Evolutionary conservation across 2,329 filamentous ascomycete species (phyloP).

Genomic region (Pyricularia grisea): DNA sequence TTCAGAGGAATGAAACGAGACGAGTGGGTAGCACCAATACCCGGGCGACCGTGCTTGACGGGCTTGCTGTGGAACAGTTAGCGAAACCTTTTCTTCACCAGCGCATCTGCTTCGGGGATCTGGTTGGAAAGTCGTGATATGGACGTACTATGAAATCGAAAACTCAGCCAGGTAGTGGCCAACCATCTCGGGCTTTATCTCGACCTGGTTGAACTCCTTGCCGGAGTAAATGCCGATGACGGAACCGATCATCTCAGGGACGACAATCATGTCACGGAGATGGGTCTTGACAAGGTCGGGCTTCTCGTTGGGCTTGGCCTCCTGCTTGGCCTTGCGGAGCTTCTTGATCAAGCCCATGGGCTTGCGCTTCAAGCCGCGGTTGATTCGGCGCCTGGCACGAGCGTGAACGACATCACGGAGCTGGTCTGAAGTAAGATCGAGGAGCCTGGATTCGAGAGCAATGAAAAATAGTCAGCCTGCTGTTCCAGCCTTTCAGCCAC

Average conservation of each 20-base stretch:
- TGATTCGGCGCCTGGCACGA: slow-evolving; percentile 96
- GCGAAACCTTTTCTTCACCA: neutral
- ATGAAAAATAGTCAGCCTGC: neutral
- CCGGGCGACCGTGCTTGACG: slow-evolving; percentile 99
- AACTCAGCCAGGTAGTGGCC: slow-evolving; percentile 99
- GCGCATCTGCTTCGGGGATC: neutral
- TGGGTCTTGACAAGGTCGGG: slow-evolving; percentile 98
- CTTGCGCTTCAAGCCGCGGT: slow-evolving; percentile 99
- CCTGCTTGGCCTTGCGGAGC: slow-evolving; percentile 98
- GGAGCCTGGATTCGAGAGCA: slow-evolving; percentile 55
- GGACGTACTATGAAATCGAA: slow-evolving; percentile 96
- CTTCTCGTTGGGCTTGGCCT: slow-evolving; percentile 99
- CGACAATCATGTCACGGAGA: slow-evolving; percentile 99
- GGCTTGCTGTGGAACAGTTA: slow-evolving; percentile 62
- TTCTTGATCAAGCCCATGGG: slow-evolving; percentile 99
- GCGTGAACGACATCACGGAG: slow-evolving; percentile 99
- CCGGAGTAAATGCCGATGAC: slow-evolving; percentile 99
- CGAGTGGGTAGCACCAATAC: slow-evolving; percentile 99
- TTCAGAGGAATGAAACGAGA: slow-evolving; percentile 99
- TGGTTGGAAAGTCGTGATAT: neutral
- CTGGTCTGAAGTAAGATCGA: slow-evolving; percentile 97
- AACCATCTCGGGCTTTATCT: slow-evolving; percentile 99
- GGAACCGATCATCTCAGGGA: slow-evolving; percentile 99
- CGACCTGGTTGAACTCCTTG: slow-evolving; percentile 99
- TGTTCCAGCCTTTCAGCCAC: neutral